Evolutionary conservation across 1,284 basidiomycete species (phyloP).

Genomic region (Cerioporus squamosus): DNA sequence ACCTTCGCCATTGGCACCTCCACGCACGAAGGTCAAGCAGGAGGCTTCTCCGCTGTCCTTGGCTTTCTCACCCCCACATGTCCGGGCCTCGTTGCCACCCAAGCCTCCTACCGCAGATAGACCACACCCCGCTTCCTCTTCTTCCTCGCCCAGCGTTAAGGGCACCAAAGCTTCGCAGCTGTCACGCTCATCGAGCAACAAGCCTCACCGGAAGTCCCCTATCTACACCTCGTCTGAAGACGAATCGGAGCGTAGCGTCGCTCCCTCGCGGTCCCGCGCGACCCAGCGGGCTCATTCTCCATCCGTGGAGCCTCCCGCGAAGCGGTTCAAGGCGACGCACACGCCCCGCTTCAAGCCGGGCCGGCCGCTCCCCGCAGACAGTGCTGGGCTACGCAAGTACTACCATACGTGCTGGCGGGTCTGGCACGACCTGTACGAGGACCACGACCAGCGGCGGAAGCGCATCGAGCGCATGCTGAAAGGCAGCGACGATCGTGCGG

Average conservation of each 20-base stretch:
- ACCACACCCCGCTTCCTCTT: slow-evolving; percentile 20
- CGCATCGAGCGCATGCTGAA: slow-evolving; percentile 50
- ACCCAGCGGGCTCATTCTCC: not conserved
- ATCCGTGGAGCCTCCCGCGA: slow-evolving; percentile 19
- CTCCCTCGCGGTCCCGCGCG: slow-evolving; percentile 2
- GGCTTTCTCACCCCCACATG: slow-evolving; percentile 26
- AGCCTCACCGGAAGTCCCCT: slow-evolving; percentile 39
- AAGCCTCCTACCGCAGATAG: slow-evolving; percentile 21
- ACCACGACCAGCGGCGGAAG: slow-evolving; percentile 50
- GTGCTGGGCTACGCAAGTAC: slow-evolving; percentile 49
- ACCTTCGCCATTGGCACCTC: slow-evolving; percentile 24
- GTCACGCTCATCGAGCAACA: slow-evolving; percentile 19
- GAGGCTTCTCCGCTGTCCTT: slow-evolving; percentile 33
- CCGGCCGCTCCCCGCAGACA: slow-evolving; percentile 50
- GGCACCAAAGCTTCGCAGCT: slow-evolving; percentile 27
- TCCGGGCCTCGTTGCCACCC: slow-evolving; percentile 27
- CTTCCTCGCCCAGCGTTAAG: slow-evolving; percentile 26
- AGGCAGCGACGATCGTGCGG: slow-evolving; percentile 38
- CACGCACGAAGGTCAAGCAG: slow-evolving; percentile 40
- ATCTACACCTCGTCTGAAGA: slow-evolving; percentile 69
- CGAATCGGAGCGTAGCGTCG: slow-evolving; percentile 41
- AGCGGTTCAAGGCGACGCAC: slow-evolving; percentile 19
- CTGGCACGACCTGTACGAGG: slow-evolving; percentile 52
- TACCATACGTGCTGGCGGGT: slow-evolving; percentile 55
- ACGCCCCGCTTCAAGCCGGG: slow-evolving; percentile 20